Percentiles rank a stretch among this genome's conserved stretches.
phyloP scores from a whole-genome alignment of 2,329 filamentous ascomycete genomes.

The Aspergillaceae sp. region DNA sequence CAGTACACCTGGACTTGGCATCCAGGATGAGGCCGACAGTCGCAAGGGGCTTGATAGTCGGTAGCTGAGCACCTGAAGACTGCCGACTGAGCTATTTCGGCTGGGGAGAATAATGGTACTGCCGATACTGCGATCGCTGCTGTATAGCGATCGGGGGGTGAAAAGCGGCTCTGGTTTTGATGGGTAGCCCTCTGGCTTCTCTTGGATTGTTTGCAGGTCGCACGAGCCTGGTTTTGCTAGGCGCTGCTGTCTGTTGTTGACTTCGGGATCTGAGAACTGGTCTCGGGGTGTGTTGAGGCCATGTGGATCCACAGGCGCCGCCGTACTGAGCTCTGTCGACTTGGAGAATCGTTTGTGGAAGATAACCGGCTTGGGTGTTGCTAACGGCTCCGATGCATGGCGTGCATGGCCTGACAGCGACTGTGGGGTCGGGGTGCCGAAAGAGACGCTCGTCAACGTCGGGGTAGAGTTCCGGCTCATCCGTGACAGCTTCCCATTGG shows the following conservation, averaged over 20 bases:
- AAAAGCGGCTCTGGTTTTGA: background rate
- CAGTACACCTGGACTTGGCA: background rate
- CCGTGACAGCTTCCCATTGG: constrained; percentile 12
- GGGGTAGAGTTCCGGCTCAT: constrained; percentile 7
- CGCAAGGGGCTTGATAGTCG: constrained; percentile 3
- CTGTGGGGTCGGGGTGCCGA: constrained; percentile 5
- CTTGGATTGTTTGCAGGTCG: background rate
- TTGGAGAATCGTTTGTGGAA: constrained; percentile 12
- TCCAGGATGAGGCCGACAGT: no score
- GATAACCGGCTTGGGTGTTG: background rate
- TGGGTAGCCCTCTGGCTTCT: no score
- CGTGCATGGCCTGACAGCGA: constrained; percentile 5
- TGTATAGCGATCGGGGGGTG: constrained; percentile 6
- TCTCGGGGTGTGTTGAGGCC: background rate
- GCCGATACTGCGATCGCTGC: constrained; percentile 15
- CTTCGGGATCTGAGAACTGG: constrained; percentile 4
- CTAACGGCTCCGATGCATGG: background rate
- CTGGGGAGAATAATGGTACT: constrained; percentile 24
- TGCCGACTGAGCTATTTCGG: constrained; percentile 12
- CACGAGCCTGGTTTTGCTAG: background rate
- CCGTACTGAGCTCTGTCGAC: constrained; percentile 1
- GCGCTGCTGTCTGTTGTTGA: background rate
- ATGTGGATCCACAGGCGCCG: background rate
- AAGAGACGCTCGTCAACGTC: constrained; percentile 9
- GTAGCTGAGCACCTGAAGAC: constrained; percentile 10